Conservation (phyloP, 2,329 filamentous ascomycete genomes). For the Aspergillus sclerotialis region DNA sequence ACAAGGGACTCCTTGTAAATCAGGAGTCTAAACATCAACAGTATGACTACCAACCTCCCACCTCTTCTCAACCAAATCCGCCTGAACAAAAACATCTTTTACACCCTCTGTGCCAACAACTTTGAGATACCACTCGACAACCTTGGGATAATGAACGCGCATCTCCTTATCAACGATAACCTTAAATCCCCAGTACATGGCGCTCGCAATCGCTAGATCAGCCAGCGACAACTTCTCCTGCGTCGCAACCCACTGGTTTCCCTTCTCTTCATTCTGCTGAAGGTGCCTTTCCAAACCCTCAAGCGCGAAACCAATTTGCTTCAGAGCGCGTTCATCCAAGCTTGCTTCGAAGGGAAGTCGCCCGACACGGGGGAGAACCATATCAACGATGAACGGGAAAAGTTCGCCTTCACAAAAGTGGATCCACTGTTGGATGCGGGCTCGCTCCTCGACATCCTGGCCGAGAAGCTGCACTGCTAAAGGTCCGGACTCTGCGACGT, state of each 20-base stretch:
- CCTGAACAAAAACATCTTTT: slow-evolving; percentile 18
- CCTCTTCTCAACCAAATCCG: slow-evolving; percentile 19
- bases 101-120: slow-evolving; percentile 12
- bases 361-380: slow-evolving; percentile 16
- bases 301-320: slow-evolving; percentile 15
- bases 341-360: slow-evolving; percentile 12
- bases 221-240: slow-evolving; percentile 20
- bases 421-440: slow-evolving; percentile 43
- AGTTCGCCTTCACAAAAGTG: slow-evolving; percentile 32
- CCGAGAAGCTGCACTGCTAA: slow-evolving; percentile 41
- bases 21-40: too few species aligned
- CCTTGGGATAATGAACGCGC: slow-evolving; percentile 16
- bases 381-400: slow-evolving; percentile 8
- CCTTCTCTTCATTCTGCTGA: too few species aligned
- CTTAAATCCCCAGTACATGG: slow-evolving; percentile 19
- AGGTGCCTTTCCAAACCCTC: slow-evolving; percentile 14
- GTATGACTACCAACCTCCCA: too few species aligned
- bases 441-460: slow-evolving; percentile 32
- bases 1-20: too few species aligned
- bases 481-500: slow-evolving; percentile 42
- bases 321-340: slow-evolving; percentile 10
- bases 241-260: slow-evolving; percentile 14
- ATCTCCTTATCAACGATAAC: slow-evolving; percentile 19
- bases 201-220: slow-evolving; percentile 18
- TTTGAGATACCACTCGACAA: slow-evolving; percentile 18